Base-by-base conservation (phyloP, 768 basidiomycete species). In the Lentinus brumalis region DNA sequence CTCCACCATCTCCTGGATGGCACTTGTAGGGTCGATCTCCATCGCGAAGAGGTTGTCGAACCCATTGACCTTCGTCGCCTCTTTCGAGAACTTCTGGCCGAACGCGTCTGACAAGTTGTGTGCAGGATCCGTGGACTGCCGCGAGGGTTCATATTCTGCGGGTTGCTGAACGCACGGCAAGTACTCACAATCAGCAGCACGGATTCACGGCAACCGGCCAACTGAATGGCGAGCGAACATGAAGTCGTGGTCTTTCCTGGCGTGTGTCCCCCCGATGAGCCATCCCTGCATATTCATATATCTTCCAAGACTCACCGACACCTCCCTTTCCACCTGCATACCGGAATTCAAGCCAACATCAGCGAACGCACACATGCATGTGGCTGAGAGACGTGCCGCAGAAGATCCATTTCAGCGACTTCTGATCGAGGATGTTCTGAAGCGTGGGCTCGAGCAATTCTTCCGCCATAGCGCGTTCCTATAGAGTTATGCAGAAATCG, bases 61-160 rank as follows among this genome's bases (percentile, higher is more conserved):
- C 9, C 97, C 97, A 70, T 96, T 97, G 55, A 98, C 97, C 76
- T 92, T 92, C 8, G 95, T 98, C 35, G 97, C 97, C 73, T 99
- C 97, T 72, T 98, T 98, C 61, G 92, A 94, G 78, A 99, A 99
- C 79, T 99, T 98, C 73, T 99, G 97, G 21, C 94, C 92, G 74
- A 98, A 98, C 15, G 97, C 94, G 76, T 99, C 96, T 10, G 96
- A 98, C 44, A 99, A 79, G 76, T 99, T 99, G 81, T 99, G 97
- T 40, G 97, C 97, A n/a, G 97, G 97, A 76, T 99, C 97, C 8
- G 97, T 99, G 8, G 96, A 98, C 94, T 97, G 39, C 14, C 55
- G 39, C 29, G 39, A 52, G 50, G 44, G 29, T 53, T 41, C 4
- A 29, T 26, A 26, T 26, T 26, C 21, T 26, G 8, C 8, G 41